A percentile compares a stretch with the other conserved stretches of the same genome.
Evolutionary conservation across 305 asterid species (phyloP).

Genomic region (Solanum hybrid): DNA sequence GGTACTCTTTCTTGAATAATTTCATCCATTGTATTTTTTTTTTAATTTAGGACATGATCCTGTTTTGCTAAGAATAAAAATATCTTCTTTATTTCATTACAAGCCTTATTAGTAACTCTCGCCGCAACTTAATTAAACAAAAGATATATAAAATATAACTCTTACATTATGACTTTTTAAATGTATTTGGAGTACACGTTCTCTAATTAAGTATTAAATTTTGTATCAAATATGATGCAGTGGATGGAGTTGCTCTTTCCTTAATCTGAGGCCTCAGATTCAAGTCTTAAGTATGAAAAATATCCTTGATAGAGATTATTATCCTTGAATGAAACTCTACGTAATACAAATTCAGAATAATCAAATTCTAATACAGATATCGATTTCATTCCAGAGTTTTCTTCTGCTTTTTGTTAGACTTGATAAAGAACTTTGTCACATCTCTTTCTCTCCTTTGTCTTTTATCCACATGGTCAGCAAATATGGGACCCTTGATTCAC

Average conservation of each 20-base stretch:
- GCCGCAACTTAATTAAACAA: neutral
- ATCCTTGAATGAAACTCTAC: neutral
- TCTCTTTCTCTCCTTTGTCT: neutral
- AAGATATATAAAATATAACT: neutral
- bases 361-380: too few species aligned
- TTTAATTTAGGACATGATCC: too few species aligned
- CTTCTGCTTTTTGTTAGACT: neutral
- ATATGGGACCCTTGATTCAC: neutral
- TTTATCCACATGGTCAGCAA: neutral
- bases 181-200: neutral
- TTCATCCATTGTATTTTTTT: too few species aligned
- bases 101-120: neutral
- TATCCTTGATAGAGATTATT: neutral
- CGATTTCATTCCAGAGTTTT: neutral
- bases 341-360: too few species aligned
- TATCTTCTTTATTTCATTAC: neutral
- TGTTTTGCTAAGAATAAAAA: neutral
- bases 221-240: neutral
- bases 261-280: neutral
- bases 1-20: too few species aligned
- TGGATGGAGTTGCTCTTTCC: neutral
- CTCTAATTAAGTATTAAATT: neutral
- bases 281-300: accelerated
- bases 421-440: neutral
- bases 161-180: neutral